Conservation (phyloP, 768 basidiomycete species). For the Trametes villosa region DNA sequence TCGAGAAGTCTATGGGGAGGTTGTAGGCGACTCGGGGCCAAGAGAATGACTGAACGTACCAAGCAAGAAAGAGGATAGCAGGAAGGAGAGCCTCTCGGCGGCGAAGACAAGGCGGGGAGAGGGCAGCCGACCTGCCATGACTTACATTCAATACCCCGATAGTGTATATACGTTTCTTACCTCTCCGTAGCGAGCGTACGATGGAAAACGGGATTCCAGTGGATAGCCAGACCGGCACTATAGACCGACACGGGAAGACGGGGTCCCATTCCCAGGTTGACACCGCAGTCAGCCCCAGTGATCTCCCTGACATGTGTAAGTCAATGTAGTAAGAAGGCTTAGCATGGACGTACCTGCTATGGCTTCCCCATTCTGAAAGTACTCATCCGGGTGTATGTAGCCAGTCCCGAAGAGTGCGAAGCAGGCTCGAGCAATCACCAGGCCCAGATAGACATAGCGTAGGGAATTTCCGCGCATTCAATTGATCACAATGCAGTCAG, state of each 20-base stretch:
- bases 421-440: constrained; percentile 26
- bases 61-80: constrained; percentile 37
- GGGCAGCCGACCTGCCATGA: constrained; percentile 6
- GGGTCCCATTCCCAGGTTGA: constrained; percentile 45
- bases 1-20: constrained; percentile 27
- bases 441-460: constrained; percentile 14
- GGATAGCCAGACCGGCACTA: constrained; percentile 37
- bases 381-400: constrained; percentile 48
- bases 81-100: constrained; percentile 36
- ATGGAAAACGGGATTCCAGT: constrained; percentile 39
- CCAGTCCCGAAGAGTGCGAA: constrained; percentile 41
- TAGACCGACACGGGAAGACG: constrained; percentile 40
- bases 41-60: constrained; percentile 30
- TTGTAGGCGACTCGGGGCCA: background rate
- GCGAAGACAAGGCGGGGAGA: constrained; percentile 29
- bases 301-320: constrained; percentile 26
- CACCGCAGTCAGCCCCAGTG: constrained; percentile 33
- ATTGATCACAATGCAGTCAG: too few species aligned
- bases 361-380: constrained; percentile 46
- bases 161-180: constrained; percentile 27
- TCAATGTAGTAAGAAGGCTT: too few species aligned
- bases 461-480: background rate
- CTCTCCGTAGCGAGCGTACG: constrained; percentile 21
- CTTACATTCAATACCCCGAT: constrained; percentile 9
- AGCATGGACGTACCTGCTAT: constrained; percentile 37